Conservation (phyloP, 2,329 filamentous ascomycete genomes). For the Neonectria faginata region DNA sequence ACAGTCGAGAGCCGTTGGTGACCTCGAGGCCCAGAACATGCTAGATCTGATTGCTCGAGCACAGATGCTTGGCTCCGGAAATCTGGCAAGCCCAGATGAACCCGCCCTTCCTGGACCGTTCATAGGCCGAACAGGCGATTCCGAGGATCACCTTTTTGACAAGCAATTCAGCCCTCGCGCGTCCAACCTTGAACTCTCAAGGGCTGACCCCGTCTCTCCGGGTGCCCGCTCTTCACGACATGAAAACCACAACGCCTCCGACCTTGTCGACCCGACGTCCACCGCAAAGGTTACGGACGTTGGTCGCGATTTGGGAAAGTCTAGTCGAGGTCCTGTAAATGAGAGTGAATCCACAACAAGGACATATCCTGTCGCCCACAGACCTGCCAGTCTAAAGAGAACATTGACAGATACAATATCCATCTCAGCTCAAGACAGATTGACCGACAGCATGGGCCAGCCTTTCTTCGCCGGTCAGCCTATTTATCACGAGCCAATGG, state of each 20-base stretch:
- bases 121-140: constrained; percentile 81
- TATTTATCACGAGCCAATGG: constrained; percentile 51
- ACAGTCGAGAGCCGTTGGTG: constrained; percentile 83
- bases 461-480: constrained; percentile 72
- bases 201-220: constrained; percentile 52
- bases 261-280: constrained; percentile 31
- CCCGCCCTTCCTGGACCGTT: constrained; percentile 67
- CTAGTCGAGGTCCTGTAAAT: constrained; percentile 66
- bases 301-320: constrained; percentile 57
- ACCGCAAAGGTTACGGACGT: constrained; percentile 35
- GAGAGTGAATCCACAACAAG: constrained; percentile 65
- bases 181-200: constrained; percentile 62
- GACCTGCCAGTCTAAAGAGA: constrained; percentile 79
- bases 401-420: constrained; percentile 88
- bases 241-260: constrained; percentile 32
- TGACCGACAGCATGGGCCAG: constrained; percentile 86
- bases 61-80: constrained; percentile 79
- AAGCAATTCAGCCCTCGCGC: constrained; percentile 75
- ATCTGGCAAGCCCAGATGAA: constrained; percentile 63
- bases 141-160: constrained; percentile 86
- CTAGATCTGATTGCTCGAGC: constrained; percentile 87
- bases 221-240: constrained; percentile 37
- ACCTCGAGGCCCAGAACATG: constrained; percentile 90
- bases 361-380: constrained; percentile 66
- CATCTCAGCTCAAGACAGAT: constrained; percentile 80